Evolutionary conservation across 1,284 basidiomycete species (phyloP).

Genomic region (Leccinum olivaceoglutinosum): DNA sequence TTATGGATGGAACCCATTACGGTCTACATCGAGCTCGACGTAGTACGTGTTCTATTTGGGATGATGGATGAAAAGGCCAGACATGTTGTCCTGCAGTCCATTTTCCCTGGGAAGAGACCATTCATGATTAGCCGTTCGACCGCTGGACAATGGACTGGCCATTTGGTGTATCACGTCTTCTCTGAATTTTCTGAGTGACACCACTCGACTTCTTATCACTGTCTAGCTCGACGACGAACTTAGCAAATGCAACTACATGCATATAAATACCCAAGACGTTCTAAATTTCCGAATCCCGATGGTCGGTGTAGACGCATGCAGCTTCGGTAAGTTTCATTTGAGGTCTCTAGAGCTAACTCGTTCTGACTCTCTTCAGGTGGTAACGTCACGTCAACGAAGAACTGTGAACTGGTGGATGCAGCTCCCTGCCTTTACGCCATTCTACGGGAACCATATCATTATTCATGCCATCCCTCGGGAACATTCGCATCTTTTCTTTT

Average conservation of each 20-base stretch:
- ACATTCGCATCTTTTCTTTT: constrained; percentile 6
- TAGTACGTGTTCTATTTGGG: constrained; percentile 32
- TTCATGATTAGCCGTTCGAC: constrained; percentile 42
- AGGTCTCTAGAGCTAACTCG: background rate
- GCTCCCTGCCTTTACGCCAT: constrained; percentile 67
- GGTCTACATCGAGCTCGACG: constrained; percentile 34
- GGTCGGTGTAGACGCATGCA: constrained; percentile 72
- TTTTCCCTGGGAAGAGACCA: constrained; percentile 33
- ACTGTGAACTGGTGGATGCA: constrained; percentile 82
- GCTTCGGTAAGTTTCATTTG: constrained; percentile 42
- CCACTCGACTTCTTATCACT: background rate
- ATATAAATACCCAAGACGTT: constrained; percentile 61
- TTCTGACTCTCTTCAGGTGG: constrained; percentile 34
- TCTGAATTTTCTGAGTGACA: background rate
- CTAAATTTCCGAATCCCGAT: constrained; percentile 73
- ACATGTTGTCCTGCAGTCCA: constrained; percentile 29
- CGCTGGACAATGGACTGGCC: constrained; percentile 58
- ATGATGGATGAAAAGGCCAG: constrained; percentile 36
- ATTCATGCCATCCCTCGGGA: constrained; percentile 60
- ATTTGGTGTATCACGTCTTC: constrained; percentile 38
- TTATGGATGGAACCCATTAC: constrained; percentile 33
- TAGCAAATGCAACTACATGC: constrained; percentile 52
- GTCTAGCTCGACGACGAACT: constrained; percentile 65
- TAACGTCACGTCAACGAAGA: constrained; percentile 67
- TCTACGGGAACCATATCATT: constrained; percentile 68